Base-by-base conservation (phyloP, 2,329 filamentous ascomycete genomes). In the Exophiala dermatitidis region DNA sequence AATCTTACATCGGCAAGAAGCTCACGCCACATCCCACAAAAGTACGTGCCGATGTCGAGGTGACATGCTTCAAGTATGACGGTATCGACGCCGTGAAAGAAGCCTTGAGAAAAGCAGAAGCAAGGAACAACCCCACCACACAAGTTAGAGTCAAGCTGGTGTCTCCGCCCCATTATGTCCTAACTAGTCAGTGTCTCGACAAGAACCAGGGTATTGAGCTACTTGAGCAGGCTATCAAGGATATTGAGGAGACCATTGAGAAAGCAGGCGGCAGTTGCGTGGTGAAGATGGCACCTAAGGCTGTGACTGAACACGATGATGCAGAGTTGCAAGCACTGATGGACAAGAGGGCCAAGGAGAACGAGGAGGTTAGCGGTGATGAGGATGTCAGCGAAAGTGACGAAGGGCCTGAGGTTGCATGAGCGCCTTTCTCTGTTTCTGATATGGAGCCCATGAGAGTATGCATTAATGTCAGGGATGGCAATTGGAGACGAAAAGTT, bases 271-370 rank as follows among this genome's bases (percentile, higher is more conserved):
- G 93, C 57, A 83, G 82, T 67, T 86, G 91, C 67, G 80, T 85
- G 41, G 86, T 96, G 64, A 95, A 94, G 83, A 98, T 98, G 93
- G 90, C 93, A 66, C 93, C 93, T 63, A 97, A 97, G 83, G 93
- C 94, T 3, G 93, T 98, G 58, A 98, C 93, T 1, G 94, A 97
- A 79, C 94, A 90, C 71, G 94, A 98, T 66, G 93, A 98, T 68
- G 93, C 91, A 29, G 90, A 96, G 73, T 78, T 98, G 62, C 90
- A 96, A 72, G 93, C 91, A 48, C 81, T 98, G 61, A 98, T 98
- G 93, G 93, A 97, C 80, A 96, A 97, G 84, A 85, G 88, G 62
- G 93, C 95, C 78, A 85, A 89, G 62, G 91, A 97, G 81, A 98
- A 98, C 74, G 88, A 89, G 69, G 89, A 98, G 72, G 89, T 98